Evolutionary conservation across 2,329 filamentous ascomycete genomes (phyloP).

Genomic region (Thermothelomyces thermophilus): DNA sequence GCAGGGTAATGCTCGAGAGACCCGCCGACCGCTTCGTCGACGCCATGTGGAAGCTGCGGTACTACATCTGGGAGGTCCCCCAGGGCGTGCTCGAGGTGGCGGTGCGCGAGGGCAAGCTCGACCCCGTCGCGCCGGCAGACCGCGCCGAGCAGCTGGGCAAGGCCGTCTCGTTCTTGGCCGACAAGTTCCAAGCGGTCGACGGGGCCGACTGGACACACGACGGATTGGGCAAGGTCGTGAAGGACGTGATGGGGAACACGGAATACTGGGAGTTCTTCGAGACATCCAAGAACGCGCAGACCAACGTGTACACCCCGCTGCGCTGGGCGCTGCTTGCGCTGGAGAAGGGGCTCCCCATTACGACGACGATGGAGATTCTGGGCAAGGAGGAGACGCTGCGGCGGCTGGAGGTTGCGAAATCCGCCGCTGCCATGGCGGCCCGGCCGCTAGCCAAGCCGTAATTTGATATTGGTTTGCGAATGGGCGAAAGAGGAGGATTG

Average conservation of each 20-base stretch:
- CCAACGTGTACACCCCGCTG: slow-evolving; percentile 24
- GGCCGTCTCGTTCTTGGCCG: slow-evolving; percentile 9
- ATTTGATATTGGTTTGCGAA: too few species aligned
- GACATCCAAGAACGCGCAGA: not conserved
- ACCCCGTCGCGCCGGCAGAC: slow-evolving; percentile 1
- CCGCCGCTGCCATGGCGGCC: not conserved
- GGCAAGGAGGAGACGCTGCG: slow-evolving; percentile 27
- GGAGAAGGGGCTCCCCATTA: slow-evolving; percentile 24
- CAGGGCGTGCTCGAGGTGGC: not conserved
- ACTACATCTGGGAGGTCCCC: slow-evolving; percentile 26
- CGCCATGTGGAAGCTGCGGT: slow-evolving; percentile 20
- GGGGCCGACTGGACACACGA: slow-evolving; percentile 2
- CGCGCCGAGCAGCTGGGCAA: not conserved
- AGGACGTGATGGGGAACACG: not conserved
- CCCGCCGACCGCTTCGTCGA: not conserved
- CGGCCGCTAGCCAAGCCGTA: not conserved
- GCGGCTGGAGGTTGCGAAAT: slow-evolving; percentile 19
- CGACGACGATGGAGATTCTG: slow-evolving; percentile 25
- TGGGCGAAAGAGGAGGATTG: too few species aligned
- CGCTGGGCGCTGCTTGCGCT: slow-evolving; percentile 29
- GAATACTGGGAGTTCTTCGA: not conserved
- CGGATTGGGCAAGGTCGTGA: not conserved
- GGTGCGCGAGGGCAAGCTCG: not conserved
- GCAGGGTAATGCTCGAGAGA: not conserved
- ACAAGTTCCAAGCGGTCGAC: slow-evolving; percentile 2